These are phyloP conservation scores for Blastobotrys parvus DNA, from an alignment of 805 yeast species.

Conservation along the genomic window DNA sequence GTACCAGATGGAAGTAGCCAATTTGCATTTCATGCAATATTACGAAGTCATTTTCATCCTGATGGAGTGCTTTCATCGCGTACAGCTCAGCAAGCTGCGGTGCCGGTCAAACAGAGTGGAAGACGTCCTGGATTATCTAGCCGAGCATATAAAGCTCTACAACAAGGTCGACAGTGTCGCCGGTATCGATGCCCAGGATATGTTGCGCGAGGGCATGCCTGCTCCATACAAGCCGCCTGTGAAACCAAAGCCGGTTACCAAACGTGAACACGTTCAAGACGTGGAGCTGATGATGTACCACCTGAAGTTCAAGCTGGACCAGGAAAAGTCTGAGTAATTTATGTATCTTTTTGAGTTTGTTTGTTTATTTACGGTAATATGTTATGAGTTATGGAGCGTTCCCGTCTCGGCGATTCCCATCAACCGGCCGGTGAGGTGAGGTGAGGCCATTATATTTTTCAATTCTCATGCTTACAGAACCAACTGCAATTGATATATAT, in stretches of 20 bases:
- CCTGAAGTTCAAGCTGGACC: neutral
- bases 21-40: neutral
- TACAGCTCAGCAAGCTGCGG: conserved; percentile 1
- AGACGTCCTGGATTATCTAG: neutral
- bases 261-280: neutral
- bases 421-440: too few relatives aligned
- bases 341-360: too few relatives aligned
- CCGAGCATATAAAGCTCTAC: neutral
- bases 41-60: neutral
- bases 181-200: neutral
- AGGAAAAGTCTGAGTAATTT: too few relatives aligned
- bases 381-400: too few relatives aligned
- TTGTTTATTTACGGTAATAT: too few relatives aligned
- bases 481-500: too few relatives aligned
- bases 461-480: too few relatives aligned
- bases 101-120: neutral
- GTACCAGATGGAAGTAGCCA: neutral
- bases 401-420: too few relatives aligned
- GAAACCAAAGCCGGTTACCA: neutral
- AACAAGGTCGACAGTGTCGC: neutral
- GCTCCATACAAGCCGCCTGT: neutral
- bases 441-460: too few relatives aligned
- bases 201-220: neutral
- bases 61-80: neutral
- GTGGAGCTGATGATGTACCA: conserved; percentile 1